Base-by-base conservation (phyloP, 2,329 filamentous ascomycete genomes). In the Sporothrix variecibatus region DNA sequence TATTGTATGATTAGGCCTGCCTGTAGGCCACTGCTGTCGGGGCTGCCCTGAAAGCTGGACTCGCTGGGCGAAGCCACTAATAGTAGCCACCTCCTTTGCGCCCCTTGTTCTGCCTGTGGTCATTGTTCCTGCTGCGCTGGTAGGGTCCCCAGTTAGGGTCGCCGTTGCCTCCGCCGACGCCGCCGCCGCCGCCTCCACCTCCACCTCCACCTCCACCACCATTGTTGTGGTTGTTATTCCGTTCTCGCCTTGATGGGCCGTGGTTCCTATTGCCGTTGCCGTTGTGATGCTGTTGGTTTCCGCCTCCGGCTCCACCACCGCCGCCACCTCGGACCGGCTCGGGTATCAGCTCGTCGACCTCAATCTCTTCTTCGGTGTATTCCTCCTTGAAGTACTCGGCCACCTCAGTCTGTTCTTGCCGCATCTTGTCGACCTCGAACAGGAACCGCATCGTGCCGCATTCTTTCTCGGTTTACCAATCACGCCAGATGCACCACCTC, bases 371-470 rank as follows among this genome's bases (percentile, higher is more conserved):
- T 80, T 94, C 92, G 77, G 94, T 93, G 78, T 89, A 94, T 79
- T 94, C 92, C 60, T 92, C 88, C 58, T 88, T 89, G 80, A 92
- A 94, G 81, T 91, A 94, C 69, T 88, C 86, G 3, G 87, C 86
- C 1, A 95, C 92, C 15, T 87, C 86, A 15, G 87, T 86, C 78
- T 90, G 89, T 82, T 99, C 96, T 20, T 87, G 86, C 65, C 88
- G 87, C 1, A 94, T 94, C 69, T 92, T 88, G 72, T 92, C 91
- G 0, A 91, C 89, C 77, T 97, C 93, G 68, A 98, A 91, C 82
- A 98, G 94, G 81, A 97, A 98, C 7, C 96, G 89, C 77, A 97
- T 90, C 0, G 95, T 97, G 7, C 93, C 93, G 94, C 92, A 78
- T 87, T 81, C 82, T 72, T 65, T 80, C 85, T 78, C 82, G 85